Evolutionary conservation across 1,139 yeast genomes (phyloP), one percentile per base, ranked within the genome.

Genomic region (Yamadazyma trypodendri): DNA sequence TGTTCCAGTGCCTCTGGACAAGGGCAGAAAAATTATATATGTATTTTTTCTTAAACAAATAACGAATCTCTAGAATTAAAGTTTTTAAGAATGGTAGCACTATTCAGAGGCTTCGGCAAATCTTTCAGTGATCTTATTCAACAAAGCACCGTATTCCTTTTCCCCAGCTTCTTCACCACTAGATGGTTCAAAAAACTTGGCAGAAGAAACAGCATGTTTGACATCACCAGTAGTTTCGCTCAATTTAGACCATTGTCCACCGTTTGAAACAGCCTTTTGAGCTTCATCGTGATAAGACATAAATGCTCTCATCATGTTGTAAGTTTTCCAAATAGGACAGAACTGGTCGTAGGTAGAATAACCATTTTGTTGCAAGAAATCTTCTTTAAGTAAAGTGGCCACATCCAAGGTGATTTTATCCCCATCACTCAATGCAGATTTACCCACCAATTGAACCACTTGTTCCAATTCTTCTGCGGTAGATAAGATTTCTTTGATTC

Each of bases 261-360:
- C 97, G 56, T 85, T 82, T 34, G 96, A 77, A 49, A 90, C 84
- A 12, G 97, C 96, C 73, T 88, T 90, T 71, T 90, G 97, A 24
- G 99, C 97, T 71, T 92, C 97, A 51, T 92, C 97, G 59, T 86
- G 81, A 68, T 92, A 92, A 31, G 89, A 68, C 46, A 89, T 81
- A 56, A 92, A 92, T 16, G 92, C 84, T 67, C 86, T 88, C 97
- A 92, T 89, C 98, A 92, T 92, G 62, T 88, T 95, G 55, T 79
- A 84, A 41, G 99, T 92, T 77, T 92, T 92, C 98, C 98, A 92
- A 58, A 92, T 86, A 53, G 99, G 99, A 72, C 99, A 92, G 84
- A 89, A 92, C 36, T 95, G 96, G 69, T 92, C 99, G 62, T 94
- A 92, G 37, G 95, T 73, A 31, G 97, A 92, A 71, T 94, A 92